A percentile compares a stretch with the other conserved stretches of the same genome.
These are phyloP conservation scores for Cyberlindnera petersonii DNA, from an alignment of 805 yeast species.

Conservation along the genomic window DNA sequence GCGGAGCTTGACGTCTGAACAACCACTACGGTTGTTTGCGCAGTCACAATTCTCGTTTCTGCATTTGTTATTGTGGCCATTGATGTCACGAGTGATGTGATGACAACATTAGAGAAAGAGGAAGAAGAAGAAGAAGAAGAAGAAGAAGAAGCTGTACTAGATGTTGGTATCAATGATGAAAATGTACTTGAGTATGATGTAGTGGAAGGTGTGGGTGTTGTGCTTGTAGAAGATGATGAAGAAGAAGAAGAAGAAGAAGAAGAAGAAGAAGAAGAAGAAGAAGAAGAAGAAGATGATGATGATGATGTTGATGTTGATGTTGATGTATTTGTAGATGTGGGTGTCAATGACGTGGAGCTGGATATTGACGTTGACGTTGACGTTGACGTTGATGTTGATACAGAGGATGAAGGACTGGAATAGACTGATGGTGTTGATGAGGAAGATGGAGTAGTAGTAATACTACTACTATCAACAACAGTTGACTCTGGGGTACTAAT, in stretches of 20 bases:
- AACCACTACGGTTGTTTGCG: conserved; percentile 12
- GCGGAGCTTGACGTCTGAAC: conserved; percentile 14
- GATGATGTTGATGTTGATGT: conserved; percentile 5
- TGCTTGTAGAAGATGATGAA: conserved; percentile 20
- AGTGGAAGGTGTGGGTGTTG: conserved; percentile 13
- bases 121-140: conserved; percentile 8
- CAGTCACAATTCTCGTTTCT: conserved; percentile 9
- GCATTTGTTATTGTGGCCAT: conserved; percentile 14
- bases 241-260: conserved; percentile 19
- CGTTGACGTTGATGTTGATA: conserved; percentile 17
- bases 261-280: conserved; percentile 13
- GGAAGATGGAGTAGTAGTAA: background rate
- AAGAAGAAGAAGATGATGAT: conserved; percentile 12
- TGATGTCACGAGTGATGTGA: conserved; percentile 13
- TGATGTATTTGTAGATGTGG: conserved; percentile 4
- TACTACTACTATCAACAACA: conserved; percentile 10
- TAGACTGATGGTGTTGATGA: conserved; percentile 23
- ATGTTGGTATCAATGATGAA: conserved; percentile 3
- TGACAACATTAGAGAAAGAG: conserved; percentile 20
- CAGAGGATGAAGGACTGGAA: conserved; percentile 1
- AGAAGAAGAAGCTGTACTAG: conserved; percentile 11
- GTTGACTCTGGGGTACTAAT: conserved; percentile 5
- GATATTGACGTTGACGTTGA: background rate
- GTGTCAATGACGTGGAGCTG: conserved; percentile 7
- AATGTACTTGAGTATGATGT: conserved; percentile 10